These are phyloP conservation scores for Teratosphaeria nubilosa DNA, from an alignment of 2,329 filamentous ascomycete species.

Conservation along the genomic window DNA sequence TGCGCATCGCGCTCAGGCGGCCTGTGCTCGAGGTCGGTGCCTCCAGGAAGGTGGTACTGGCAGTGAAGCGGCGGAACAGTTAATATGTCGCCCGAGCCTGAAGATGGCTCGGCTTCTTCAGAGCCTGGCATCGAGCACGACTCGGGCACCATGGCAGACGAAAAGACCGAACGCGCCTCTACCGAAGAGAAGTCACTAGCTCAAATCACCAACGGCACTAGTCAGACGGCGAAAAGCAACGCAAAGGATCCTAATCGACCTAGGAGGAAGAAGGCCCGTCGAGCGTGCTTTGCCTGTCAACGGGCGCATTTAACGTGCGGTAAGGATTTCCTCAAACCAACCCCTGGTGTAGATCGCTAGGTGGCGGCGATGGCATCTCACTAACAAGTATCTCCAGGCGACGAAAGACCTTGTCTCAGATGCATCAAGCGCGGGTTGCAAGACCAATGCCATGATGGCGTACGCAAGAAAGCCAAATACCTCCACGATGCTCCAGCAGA, in stretches of 20 bases:
- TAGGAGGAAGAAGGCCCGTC: conserved; percentile 85
- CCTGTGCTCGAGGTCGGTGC: conserved; percentile 27
- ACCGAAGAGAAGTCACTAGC: conserved; percentile 28
- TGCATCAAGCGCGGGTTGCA: conserved; percentile 90
- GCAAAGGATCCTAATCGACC: conserved; percentile 86
- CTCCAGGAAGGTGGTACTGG: conserved; percentile 12
- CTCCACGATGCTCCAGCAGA: conserved; percentile 90
- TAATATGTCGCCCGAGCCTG: conserved; percentile 42
- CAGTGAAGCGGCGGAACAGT: conserved; percentile 20
- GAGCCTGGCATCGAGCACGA: conserved; percentile 35
- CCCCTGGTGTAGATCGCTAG: conserved; percentile 5
- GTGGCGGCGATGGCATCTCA: conserved; percentile 12
- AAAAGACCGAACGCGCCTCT: conserved; percentile 28
- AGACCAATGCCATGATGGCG: conserved; percentile 87
- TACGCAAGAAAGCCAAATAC: conserved; percentile 98
- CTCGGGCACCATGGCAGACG: conserved; percentile 34
- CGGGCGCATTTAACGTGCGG: conserved; percentile 95
- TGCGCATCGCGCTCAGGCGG: conserved; percentile 26
- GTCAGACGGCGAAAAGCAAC: conserved; percentile 28
- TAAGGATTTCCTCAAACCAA: conserved; percentile 42
- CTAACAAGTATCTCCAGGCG: conserved; percentile 49
- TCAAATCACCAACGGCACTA: conserved; percentile 25
- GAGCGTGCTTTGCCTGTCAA: conserved; percentile 95
- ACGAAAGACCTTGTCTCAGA: conserved; percentile 85
- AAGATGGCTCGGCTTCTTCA: conserved; percentile 38